Evolutionary conservation across 106 monocot genomes (phyloP).

Genomic region (Iris macrosiphon): DNA sequence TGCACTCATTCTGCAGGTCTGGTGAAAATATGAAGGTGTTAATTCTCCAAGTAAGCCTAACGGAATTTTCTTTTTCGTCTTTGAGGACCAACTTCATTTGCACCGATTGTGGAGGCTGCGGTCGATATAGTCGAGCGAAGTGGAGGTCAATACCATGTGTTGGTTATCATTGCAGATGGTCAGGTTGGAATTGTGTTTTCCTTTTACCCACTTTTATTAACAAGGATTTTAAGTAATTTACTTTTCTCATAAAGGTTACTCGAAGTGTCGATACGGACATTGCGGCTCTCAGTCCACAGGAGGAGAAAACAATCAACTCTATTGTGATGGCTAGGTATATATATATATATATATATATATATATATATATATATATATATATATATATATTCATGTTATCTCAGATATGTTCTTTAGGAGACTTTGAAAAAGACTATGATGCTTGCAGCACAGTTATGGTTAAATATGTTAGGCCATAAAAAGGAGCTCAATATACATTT

Average conservation of each 20-base stretch:
- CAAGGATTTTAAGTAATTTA: background rate
- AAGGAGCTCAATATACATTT: too few species aligned
- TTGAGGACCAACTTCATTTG: slow-evolving; percentile 70
- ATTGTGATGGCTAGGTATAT: slow-evolving; percentile 62
- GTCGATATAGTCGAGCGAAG: slow-evolving; percentile 59
- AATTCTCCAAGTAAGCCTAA: too few species aligned
- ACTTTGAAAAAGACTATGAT: too few species aligned
- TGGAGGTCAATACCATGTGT: slow-evolving; percentile 49
- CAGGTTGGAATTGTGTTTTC: slow-evolving; percentile 20
- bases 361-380: background rate
- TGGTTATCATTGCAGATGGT: slow-evolving; percentile 61
- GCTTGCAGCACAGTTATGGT: too few species aligned
- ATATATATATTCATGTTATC: background rate
- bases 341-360: background rate
- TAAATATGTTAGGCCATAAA: too few species aligned
- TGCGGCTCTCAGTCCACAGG: slow-evolving; percentile 57
- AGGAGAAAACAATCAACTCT: slow-evolving; percentile 53
- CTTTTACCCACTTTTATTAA: background rate
- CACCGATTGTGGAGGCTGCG: slow-evolving; percentile 46
- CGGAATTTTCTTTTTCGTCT: too few species aligned
- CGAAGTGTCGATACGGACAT: slow-evolving; percentile 29
- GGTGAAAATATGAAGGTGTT: too few species aligned
- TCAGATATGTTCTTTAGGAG: too few species aligned
- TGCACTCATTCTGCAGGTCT: too few species aligned
- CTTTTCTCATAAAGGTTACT: slow-evolving; percentile 40